A percentile compares a stretch with the other conserved stretches of the same genome.
Conservation (phyloP, 2,329 filamentous ascomycete species). For the Diaporthe citri region DNA sequence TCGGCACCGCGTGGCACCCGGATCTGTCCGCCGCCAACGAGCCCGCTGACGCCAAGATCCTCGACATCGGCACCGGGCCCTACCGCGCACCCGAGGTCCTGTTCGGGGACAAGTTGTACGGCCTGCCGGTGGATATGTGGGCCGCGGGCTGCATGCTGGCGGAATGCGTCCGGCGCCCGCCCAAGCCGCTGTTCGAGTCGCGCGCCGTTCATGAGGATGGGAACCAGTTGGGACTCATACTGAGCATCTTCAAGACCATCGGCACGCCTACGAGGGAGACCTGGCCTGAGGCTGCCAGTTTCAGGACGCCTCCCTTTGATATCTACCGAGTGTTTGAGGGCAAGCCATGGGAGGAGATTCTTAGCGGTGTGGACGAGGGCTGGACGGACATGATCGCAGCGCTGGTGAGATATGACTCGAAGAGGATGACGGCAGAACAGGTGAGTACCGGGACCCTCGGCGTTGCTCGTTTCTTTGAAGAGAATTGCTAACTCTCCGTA, state of each 20-base stretch:
- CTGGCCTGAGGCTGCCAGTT: constrained; percentile 83
- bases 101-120: constrained; percentile 85
- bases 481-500: background rate
- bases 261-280: constrained; percentile 84
- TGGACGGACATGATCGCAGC: constrained; percentile 75
- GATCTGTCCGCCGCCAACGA: constrained; percentile 71
- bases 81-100: constrained; percentile 93
- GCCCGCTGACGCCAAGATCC: constrained; percentile 76
- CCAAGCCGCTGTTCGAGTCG: constrained; percentile 82
- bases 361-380: constrained; percentile 69
- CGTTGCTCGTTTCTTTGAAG: background rate
- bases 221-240: constrained; percentile 89
- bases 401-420: constrained; percentile 80
- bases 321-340: constrained; percentile 84
- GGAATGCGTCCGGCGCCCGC: constrained; percentile 72
- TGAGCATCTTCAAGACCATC: constrained; percentile 91
- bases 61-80: constrained; percentile 92
- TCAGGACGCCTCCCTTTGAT: constrained; percentile 85
- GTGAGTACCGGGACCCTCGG: constrained; percentile 49
- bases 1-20: constrained; percentile 90
- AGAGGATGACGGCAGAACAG: constrained; percentile 75
- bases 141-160: constrained; percentile 86
- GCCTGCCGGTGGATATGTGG: constrained; percentile 86
- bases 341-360: constrained; percentile 76
- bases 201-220: constrained; percentile 81